Base-by-base conservation (phyloP, 2,329 filamentous ascomycete genomes). In the Trichoderma sp. region DNA sequence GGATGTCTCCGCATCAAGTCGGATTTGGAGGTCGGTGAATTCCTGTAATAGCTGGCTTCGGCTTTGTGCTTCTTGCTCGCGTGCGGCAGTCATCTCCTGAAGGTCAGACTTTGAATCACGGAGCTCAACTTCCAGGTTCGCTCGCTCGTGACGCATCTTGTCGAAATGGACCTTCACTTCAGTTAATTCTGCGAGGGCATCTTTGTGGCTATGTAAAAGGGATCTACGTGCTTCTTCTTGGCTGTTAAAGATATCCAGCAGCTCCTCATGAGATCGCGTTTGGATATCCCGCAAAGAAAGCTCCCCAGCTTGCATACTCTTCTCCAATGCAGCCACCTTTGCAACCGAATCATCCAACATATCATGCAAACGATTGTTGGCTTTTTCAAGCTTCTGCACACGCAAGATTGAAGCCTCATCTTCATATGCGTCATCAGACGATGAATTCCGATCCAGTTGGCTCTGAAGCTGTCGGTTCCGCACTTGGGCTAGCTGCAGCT, bases 261-360 rank as follows among this genome's bases (percentile, higher is more conserved):
- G 89, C 79, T 98, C 96, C 76, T 97, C 94, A 74, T 98, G 94
- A 6, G 94, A 97, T 77, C 92, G 94, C 2, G 94, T 91, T 79
- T 97, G 94, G 56, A 98, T 89, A 78, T 98, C 95, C 59, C 94
- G 91, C 54, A 97, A 84, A 0, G 93, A 96, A 5, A 98, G 84
- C 78, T 97, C 92, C 14, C 94, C 96, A 43, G 90, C 92, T 69
- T 91, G 91, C 68, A 98, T 90, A 70, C 90, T 94, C 77, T 92
- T 91, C 80, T 98, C 96, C 26, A 98, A 82, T 0, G 91, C 88
- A 7, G 95, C 97, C 2, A 97, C 91, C 81, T 97, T 97, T 84
- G 93, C 95, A 21, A 91, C 86, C 3, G 95, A 97, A 78, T 97
- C 94, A 78, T 98, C 95, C 5, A 98, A 89, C 87, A 97, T 93